phyloP scores from a whole-genome alignment of 257 asterid genomes.

The Eustoma russellianum region DNA sequence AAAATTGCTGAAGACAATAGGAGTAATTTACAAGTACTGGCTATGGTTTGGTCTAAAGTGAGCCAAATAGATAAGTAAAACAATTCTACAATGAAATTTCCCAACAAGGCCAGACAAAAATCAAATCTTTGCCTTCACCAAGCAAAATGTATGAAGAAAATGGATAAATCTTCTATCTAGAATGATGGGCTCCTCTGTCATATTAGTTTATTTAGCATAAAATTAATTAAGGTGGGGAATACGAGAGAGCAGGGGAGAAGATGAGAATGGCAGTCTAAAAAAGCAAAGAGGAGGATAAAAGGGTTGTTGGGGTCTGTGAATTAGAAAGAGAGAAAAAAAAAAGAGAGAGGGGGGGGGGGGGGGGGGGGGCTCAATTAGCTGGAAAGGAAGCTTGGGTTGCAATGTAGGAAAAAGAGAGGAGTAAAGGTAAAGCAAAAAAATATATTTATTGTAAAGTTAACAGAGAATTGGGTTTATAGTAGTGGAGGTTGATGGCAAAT shows the following conservation, averaged over 20 bases:
- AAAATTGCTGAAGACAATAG: slow-evolving; percentile 19
- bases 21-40: slow-evolving; percentile 36
- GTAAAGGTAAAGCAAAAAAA: too few species aligned
- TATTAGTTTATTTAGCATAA: slow-evolving; percentile 3
- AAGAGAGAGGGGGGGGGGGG: too few species aligned
- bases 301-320: slow-evolving; percentile 48
- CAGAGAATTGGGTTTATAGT: slow-evolving; percentile 37
- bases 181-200: not conserved
- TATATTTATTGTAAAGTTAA: too few species aligned
- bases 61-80: slow-evolving; percentile 41
- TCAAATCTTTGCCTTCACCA: slow-evolving; percentile 25
- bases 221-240: slow-evolving; percentile 16
- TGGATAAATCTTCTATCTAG: slow-evolving; percentile 9
- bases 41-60: slow-evolving; percentile 34
- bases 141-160: slow-evolving; percentile 4
- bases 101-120: slow-evolving; percentile 48
- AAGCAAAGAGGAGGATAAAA: slow-evolving; percentile 26
- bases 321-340: too few species aligned
- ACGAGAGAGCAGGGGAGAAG: slow-evolving; percentile 12
- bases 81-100: slow-evolving; percentile 19
- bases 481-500: not conserved
- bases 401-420: slow-evolving; percentile 52
- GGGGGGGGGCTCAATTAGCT: slow-evolving; percentile 33
- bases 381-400: slow-evolving; percentile 56
- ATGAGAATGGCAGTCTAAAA: slow-evolving; percentile 6